Evolutionary conservation across 1,284 basidiomycete genomes (phyloP).

Genomic region (Sanghuangporus baumii): DNA sequence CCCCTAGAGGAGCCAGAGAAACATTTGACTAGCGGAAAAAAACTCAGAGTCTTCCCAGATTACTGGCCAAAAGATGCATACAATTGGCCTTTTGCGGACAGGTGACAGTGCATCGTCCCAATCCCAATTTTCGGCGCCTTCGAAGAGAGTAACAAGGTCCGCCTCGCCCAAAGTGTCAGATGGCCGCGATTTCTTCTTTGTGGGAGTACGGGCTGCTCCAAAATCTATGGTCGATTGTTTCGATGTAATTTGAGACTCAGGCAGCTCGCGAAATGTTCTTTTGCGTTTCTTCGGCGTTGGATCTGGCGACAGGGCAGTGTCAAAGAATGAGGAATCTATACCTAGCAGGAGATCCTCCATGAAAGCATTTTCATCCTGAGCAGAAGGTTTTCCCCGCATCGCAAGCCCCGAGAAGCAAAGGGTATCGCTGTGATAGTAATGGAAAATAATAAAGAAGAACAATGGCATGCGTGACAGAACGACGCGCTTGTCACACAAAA

Average conservation of each 20-base stretch:
- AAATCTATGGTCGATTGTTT: not conserved
- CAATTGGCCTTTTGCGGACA: not conserved
- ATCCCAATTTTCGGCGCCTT: slow-evolving; percentile 54
- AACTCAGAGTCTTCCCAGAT: not conserved
- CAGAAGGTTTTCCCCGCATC: not conserved
- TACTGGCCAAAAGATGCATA: not conserved
- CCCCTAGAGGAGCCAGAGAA: not conserved
- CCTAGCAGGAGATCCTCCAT: slow-evolving; percentile 41
- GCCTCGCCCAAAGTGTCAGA: slow-evolving; percentile 24
- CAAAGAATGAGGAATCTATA: slow-evolving; percentile 41
- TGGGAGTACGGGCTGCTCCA: slow-evolving; percentile 7
- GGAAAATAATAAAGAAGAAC: not conserved
- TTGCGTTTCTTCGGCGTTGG: slow-evolving; percentile 24
- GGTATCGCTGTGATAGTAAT: not conserved
- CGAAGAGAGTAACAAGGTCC: slow-evolving; percentile 38
- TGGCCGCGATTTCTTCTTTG: slow-evolving; percentile 18
- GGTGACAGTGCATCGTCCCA: slow-evolving; percentile 38
- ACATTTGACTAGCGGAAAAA: not conserved
- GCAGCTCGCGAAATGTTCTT: not conserved
- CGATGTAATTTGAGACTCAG: not conserved
- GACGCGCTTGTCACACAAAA: not conserved
- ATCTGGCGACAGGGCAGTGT: slow-evolving; percentile 36
- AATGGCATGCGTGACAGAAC: not conserved
- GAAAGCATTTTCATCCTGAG: slow-evolving; percentile 34
- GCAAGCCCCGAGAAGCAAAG: not conserved